These are phyloP conservation scores for Eucalyptus viminalis DNA, from an alignment of 345 rosid species.

Conservation along the genomic window DNA sequence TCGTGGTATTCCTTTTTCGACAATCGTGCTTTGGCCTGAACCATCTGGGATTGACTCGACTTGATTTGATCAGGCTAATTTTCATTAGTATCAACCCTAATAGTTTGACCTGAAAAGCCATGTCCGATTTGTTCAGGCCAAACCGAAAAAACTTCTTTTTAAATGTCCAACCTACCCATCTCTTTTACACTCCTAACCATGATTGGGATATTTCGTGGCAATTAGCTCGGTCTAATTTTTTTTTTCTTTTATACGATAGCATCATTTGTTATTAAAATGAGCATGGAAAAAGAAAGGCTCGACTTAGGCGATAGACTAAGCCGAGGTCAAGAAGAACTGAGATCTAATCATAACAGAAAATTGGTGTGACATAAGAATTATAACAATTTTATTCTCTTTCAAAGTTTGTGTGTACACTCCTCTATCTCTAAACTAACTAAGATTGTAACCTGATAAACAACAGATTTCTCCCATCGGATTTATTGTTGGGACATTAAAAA, in stretches of 20 bases:
- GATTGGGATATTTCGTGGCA: background rate
- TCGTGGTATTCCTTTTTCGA: background rate
- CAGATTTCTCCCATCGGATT: background rate
- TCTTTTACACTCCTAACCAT: background rate
- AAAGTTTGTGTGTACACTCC: background rate
- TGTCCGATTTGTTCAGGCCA: background rate
- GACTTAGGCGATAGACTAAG: background rate
- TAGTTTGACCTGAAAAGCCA: background rate
- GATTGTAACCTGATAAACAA: background rate
- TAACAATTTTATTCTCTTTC: background rate
- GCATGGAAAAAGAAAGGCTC: background rate
- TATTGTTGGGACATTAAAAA: background rate
- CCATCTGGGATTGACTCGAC: background rate
- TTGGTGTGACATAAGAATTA: background rate
- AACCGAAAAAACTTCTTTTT: background rate
- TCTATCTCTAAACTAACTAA: background rate
- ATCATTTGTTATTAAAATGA: background rate
- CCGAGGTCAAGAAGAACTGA: background rate
- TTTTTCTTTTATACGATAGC: background rate
- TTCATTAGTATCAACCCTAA: background rate
- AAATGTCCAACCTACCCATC: background rate
- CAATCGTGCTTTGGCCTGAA: accelerated
- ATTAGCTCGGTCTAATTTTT: background rate
- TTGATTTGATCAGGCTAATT: background rate
- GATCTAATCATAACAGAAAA: background rate